Base-by-base conservation (phyloP, 208 protist species). In the Endotrypanum monterogeii region DNA sequence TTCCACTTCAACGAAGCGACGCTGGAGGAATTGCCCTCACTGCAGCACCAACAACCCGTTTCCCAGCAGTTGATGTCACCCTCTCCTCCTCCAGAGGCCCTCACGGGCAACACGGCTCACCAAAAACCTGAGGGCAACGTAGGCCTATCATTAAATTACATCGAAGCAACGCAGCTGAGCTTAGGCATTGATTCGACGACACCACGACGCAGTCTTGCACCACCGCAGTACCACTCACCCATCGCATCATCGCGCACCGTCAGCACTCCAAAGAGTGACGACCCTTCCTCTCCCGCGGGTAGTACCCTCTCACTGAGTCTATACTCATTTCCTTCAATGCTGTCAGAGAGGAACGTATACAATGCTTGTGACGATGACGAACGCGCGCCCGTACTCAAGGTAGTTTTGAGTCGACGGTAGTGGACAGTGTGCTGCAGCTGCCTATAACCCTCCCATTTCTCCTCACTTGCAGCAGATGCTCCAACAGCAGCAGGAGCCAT, bases 241-340 rank as follows among this genome's bases (percentile, higher is more conserved):
- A 41, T 81, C 3, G 35, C 76, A 14, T 56, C 76, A 11, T 55
- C 70, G 11, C 62, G 69, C 18, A 35, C 56, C 3, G 25, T 61
- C 20, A 25, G 41, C 5, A 25, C 70, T 3, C 6, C 30, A n/a
- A 52, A 67, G 18, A 41, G 55, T 48, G 48, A 48, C 8, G 25
- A 25, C 48, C 41, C 41, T 23, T 41, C 56, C 41, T 73, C 76
- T 23, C n/a, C 63, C 18, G 69, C 56, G 1, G 6, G 30, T 44
- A 72, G 71, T 25, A 54, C 20, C 35, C 41, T 66, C 54, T 80
- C 76, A 37, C 61, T 61, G 30, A 75, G 70, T n/a, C 39, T 80
- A 30, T 37, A 80, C 50, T 80, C 76, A 1, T 68, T 80, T 46
- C 39, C 54, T 23, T 80, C 69, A n/a, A 62, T 69, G 16, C 66